Base-by-base conservation (phyloP, 2,329 filamentous ascomycete genomes). In the Rutstroemia sp. region DNA sequence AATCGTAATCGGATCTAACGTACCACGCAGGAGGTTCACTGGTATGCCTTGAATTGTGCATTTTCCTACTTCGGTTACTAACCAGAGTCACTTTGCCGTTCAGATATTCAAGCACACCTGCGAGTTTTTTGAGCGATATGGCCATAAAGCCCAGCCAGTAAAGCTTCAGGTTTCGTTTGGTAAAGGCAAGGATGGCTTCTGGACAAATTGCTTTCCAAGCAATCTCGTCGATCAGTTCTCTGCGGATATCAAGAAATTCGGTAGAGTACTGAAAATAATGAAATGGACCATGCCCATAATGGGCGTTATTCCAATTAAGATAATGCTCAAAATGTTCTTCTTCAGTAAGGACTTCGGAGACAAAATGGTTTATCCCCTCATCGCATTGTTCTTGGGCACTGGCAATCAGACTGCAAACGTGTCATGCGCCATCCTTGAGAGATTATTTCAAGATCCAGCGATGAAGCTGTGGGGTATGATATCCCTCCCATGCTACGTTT, bases 381-480 rank as follows among this genome's bases (percentile, higher is more conserved):
- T 89, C 34, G 87, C 87, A 0, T 73, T 90, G 1, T 89, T 91
- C 66, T 73, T 90, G 0, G 87, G 87, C 0, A 89, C 87, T 0
- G 64, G 87, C 1, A 90, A 90, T 62, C 84, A 88, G 63, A 87
- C 86, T 0, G 81, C 86, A 0, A 82, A 88, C 60, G 86, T 90
- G 0, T 82, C 86, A 0, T 80, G 78, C 44, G 84, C 86, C 23
- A 83, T 90, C 37, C 73, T 90, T 4, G 80, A 84, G 65, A 71
- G 80, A 4, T 68, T 85, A 0, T 83, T 82, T 51, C 73, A 81
- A 57, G 78, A 81, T 56, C 78, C 79, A 0, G 80, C 79, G 54
- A 80, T 81, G 75, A 78, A 78, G 58, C 72, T 84, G 8, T 84
- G 80, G 80, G 72, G 30, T 34, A 12, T 12, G 30, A 34, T 34